Percentiles rank a stretch among this genome's conserved stretches.
These are phyloP conservation scores for Aristolochia californica DNA, from an alignment of 164 flowering plant species.

Conservation along the genomic window DNA sequence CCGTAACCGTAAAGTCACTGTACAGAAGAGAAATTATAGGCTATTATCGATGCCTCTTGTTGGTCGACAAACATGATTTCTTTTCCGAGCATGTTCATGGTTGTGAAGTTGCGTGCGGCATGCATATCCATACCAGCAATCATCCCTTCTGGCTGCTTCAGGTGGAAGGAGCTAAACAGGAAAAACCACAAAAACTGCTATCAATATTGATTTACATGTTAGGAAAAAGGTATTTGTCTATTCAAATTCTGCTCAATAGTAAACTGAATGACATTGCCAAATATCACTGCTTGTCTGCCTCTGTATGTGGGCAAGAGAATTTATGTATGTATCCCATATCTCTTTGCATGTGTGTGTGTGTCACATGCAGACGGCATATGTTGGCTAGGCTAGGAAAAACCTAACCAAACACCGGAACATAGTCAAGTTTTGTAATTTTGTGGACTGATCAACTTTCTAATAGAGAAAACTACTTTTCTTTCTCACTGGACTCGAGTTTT, in stretches of 20 bases:
- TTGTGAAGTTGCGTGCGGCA: slow-evolving; percentile 90
- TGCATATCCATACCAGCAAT: slow-evolving; percentile 90
- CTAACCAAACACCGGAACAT: too few species aligned
- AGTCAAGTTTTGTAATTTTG: too few species aligned
- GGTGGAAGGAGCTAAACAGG: slow-evolving; percentile 44
- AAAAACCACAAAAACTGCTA: not conserved
- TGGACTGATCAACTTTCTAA: too few species aligned
- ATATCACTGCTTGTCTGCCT: too few species aligned
- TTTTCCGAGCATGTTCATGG: slow-evolving; percentile 75
- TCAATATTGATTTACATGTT: not conserved
- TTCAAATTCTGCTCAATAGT: not conserved
- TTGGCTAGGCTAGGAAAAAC: too few species aligned
- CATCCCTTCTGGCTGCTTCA: slow-evolving; percentile 51
- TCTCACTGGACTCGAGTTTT: not conserved
- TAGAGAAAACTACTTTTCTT: too few species aligned
- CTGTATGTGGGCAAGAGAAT: too few species aligned
- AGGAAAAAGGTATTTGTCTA: not conserved
- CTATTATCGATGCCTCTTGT: slow-evolving; percentile 36
- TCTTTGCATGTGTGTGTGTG: too few species aligned
- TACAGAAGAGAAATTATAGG: not conserved
- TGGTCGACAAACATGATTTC: slow-evolving; percentile 90
- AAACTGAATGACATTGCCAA: not conserved
- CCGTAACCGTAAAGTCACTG: too few species aligned
- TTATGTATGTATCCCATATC: not conserved
- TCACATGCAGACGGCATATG: too few species aligned